phyloP scores from a whole-genome alignment of 73 alveolate genomes.

The Paraurostyla sp. region DNA sequence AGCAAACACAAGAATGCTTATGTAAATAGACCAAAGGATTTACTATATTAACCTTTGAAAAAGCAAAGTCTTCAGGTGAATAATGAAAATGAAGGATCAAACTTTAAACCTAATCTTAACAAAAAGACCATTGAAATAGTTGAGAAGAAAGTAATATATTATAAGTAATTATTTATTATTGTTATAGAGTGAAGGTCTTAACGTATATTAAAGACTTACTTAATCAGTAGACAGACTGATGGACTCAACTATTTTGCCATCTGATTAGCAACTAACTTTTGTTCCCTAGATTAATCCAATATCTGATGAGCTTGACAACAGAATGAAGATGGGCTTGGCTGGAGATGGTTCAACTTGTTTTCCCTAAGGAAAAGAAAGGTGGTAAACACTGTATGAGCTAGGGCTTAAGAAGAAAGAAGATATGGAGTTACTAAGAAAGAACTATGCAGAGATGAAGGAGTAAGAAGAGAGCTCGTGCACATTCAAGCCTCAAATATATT shows the following conservation, averaged over 20 bases:
- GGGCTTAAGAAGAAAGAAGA: conserved; percentile 53
- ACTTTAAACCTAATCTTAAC: conserved; percentile 13
- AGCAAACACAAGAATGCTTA: conserved; percentile 20
- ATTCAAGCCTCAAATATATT: conserved; percentile 30
- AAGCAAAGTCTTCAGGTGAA: conserved; percentile 35
- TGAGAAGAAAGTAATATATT: no score
- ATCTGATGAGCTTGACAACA: conserved; percentile 47
- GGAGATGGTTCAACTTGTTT: conserved; percentile 2
- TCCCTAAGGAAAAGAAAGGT: conserved; percentile 25
- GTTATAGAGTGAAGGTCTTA: conserved; percentile 14
- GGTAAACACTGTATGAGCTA: conserved; percentile 49
- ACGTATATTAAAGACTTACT: conserved; percentile 28
- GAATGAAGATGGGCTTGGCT: conserved; percentile 46
- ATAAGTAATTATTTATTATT: no score
- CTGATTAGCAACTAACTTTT: conserved; percentile 27
- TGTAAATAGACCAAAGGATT: conserved; percentile 44
- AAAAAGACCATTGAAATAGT: conserved; percentile 39
- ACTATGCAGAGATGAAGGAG: conserved; percentile 37
- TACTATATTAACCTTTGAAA: conserved; percentile 46
- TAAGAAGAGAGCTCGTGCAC: conserved; percentile 27
- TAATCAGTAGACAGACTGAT: conserved; percentile 34
- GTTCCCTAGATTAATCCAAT: conserved; percentile 47
- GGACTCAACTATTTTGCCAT: neutral
- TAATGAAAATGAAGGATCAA: conserved; percentile 5
- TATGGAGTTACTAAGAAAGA: conserved; percentile 32